Percentiles rank a stretch among this genome's conserved stretches.
phyloP scores from a whole-genome alignment of 2,329 filamentous ascomycete genomes.

The Myriosclerotinia curreyana region DNA sequence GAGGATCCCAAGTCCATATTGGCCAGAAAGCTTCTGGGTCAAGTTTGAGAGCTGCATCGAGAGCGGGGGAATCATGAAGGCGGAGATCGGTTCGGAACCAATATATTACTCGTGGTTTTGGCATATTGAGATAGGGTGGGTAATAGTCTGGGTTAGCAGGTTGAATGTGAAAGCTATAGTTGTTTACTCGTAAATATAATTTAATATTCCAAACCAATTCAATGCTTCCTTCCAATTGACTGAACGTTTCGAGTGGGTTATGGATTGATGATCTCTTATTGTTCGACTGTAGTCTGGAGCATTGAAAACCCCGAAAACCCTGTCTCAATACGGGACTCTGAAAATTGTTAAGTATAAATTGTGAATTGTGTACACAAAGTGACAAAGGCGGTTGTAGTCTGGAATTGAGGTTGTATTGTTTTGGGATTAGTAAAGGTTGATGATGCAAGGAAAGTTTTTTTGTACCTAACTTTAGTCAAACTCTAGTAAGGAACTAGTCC shows the following conservation, averaged over 20 bases:
- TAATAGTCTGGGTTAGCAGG: too few species aligned
- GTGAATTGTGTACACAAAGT: too few species aligned
- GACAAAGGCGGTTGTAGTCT: not conserved
- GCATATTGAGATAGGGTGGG: conserved; percentile 25
- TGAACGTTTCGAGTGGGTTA: too few species aligned
- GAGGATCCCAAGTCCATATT: conserved; percentile 77
- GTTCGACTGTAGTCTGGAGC: too few species aligned
- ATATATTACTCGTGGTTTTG: conserved; percentile 60
- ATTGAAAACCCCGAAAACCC: too few species aligned
- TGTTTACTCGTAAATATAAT: too few species aligned
- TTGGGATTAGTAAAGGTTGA: not conserved
- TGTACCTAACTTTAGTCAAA: not conserved
- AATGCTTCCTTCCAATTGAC: too few species aligned
- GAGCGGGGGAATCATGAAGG: conserved; percentile 72
- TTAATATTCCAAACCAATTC: too few species aligned
- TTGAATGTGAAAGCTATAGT: too few species aligned
- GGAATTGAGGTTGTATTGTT: not conserved
- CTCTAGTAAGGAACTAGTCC: not conserved
- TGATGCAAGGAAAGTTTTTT: not conserved
- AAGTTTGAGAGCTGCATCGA: conserved; percentile 68
- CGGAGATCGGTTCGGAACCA: conserved; percentile 79
- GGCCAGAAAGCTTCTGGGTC: conserved; percentile 68
- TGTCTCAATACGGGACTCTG: not conserved
- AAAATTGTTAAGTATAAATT: not conserved
- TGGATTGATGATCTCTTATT: too few species aligned